phyloP scores from a whole-genome alignment of 176 grass and related monocot species.

The Rhynchospora pubera region DNA sequence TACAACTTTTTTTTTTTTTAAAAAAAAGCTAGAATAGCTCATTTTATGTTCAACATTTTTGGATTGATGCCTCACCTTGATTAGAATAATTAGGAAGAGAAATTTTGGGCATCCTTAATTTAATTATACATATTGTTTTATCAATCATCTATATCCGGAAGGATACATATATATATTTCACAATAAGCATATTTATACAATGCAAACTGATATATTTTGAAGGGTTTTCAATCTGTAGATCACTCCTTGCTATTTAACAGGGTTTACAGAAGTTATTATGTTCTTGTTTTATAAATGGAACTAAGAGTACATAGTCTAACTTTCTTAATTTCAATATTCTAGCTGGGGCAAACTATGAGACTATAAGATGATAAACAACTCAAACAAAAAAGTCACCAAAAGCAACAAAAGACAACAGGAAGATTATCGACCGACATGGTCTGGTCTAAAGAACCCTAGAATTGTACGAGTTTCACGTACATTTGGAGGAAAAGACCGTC shows the following conservation, averaged over 20 bases:
- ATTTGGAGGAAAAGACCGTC: constrained; percentile 91
- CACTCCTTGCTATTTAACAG: neutral
- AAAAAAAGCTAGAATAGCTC: neutral
- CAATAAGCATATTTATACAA: neutral
- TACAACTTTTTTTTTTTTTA: neutral
- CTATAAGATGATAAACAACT: constrained; percentile 24
- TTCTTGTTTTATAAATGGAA: neutral
- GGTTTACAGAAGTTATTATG: neutral
- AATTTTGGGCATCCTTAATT: neutral
- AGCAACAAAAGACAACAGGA: neutral
- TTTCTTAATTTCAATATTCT: neutral
- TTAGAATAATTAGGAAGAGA: neutral
- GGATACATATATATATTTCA: neutral
- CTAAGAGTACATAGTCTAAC: neutral
- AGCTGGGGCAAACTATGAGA: neutral
- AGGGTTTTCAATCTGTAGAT: neutral
- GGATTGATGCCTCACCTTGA: neutral
- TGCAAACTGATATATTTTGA: neutral
- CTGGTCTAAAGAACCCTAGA: constrained; percentile 69
- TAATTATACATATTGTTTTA: too few species aligned
- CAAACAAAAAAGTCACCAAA: constrained; percentile 6
- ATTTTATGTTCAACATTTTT: neutral
- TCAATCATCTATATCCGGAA: neutral
- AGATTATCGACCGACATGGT: constrained; percentile 37
- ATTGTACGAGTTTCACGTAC: constrained; percentile 86